phyloP scores from a whole-genome alignment of 2,329 filamentous ascomycete genomes.

The Grosmannia huntii region DNA sequence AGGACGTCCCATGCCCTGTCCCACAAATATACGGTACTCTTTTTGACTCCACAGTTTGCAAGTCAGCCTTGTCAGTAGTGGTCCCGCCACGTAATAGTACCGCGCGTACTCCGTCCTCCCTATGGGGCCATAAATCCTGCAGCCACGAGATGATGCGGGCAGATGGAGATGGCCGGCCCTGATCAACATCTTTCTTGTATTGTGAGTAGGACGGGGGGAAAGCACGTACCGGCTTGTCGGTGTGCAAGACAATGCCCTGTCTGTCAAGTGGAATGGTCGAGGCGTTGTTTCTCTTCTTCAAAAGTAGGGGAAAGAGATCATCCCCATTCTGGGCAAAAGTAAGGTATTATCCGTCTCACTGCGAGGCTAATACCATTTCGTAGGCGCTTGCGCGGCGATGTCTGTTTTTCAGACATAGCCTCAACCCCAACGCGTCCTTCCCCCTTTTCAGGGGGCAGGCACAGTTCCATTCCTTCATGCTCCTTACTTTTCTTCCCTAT shows the following conservation, averaged over 20 bases:
- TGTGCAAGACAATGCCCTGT: no score
- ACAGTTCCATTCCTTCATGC: background rate
- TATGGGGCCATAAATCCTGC: background rate
- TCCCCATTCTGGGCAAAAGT: no score
- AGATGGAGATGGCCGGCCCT: background rate
- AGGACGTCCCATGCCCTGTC: background rate
- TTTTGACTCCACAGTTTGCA: background rate
- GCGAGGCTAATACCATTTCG: background rate
- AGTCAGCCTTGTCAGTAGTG: background rate
- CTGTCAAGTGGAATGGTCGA: no score
- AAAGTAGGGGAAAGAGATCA: no score
- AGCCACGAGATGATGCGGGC: background rate
- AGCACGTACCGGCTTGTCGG: no score
- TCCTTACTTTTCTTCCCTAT: background rate
- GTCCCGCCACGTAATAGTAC: background rate
- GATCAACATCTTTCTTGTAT: no score
- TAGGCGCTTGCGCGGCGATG: background rate
- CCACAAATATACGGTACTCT: background rate
- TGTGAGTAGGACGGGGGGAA: no score
- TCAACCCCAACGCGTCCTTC: background rate
- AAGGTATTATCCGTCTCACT: background rate
- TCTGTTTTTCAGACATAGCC: background rate
- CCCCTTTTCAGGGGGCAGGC: background rate
- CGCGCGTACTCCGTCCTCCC: background rate
- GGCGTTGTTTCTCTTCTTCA: no score